These are phyloP conservation scores for Aspergillus floridensis DNA, from an alignment of 2,329 filamentous ascomycete species.

Conservation along the genomic window DNA sequence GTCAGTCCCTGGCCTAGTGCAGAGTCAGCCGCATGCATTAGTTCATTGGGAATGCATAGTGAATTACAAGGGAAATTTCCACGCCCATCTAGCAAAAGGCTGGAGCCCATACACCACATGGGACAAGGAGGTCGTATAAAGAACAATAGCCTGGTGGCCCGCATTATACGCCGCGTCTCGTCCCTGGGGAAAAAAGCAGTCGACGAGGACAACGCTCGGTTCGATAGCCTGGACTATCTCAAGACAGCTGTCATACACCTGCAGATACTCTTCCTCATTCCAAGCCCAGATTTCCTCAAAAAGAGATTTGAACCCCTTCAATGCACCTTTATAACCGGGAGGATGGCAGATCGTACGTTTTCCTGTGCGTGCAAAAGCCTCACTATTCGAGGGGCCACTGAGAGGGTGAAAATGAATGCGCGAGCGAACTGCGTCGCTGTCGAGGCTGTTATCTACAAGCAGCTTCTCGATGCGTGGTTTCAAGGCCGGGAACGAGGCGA, in stretches of 20 bases:
- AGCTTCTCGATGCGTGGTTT: slow-evolving; percentile 1
- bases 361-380: neutral
- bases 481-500: neutral
- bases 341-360: slow-evolving; percentile 1
- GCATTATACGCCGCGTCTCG: neutral
- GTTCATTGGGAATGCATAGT: neutral
- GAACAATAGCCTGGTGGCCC: neutral
- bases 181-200: slow-evolving; percentile 1
- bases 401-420: neutral
- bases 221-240: neutral
- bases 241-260: neutral
- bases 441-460: neutral
- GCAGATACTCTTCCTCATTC: neutral
- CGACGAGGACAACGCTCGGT: neutral
- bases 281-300: slow-evolving; percentile 2
- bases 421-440: neutral
- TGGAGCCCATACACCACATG: slow-evolving; percentile 1
- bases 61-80: slow-evolving; percentile 1
- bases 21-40: neutral
- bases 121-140: neutral
- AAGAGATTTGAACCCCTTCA: neutral
- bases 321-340: neutral
- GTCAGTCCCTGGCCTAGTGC: neutral
- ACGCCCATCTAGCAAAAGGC: neutral
- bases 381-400: neutral